Base-by-base conservation (phyloP, 768 basidiomycete species). In the Trametes villosa region DNA sequence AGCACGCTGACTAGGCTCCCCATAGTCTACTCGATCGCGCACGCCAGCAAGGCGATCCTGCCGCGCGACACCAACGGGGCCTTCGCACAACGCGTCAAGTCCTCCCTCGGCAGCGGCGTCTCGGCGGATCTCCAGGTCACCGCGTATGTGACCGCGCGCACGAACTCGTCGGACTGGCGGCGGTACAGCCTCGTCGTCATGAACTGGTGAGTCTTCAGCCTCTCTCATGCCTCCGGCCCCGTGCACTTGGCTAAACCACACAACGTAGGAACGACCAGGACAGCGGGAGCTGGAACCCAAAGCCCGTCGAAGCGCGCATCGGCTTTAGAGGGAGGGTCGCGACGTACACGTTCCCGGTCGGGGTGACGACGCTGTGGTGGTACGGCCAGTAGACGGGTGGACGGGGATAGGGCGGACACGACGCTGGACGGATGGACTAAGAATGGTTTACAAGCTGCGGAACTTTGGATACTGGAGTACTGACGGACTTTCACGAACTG, bases 271-370 rank as follows among this genome's bases (percentile, higher is more conserved):
- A 85, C 58, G 86, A 87, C 63, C 75, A 74, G 31, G 68, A 76
- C 3, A 76, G 77, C n/a, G 77, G 79, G 6, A 67, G 70, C 18
- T 86, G 82, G 84, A 78, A 85, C 59, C 85, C 85, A 0, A 75
- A 72, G n/a, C 77, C 83, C 0, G 81, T 88, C 0, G 67, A 65
- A 18, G 72, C 86, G 0, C 87, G 86, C 5, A 89, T 89, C 56
- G 79, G 82, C 57, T 89, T 88, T 74, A 79, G 81, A 53, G 87
- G 83, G 1, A 77, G 75, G 72, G 85, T 86, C 77, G 86, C 80
- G 53, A 81, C 77, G 0, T 88, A 88, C 69, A 88, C 87, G 2
- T 92, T 92, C 77, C 89, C 89, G 2, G 88, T 91, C 13, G 90
- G 90, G 18, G 85, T 91, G 18, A 81, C 81, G 44, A 83, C 82